Evolutionary conservation across 225 moss, liverwort and hornwort genomes (phyloP).

Genomic region (Lunularia cruciata): DNA sequence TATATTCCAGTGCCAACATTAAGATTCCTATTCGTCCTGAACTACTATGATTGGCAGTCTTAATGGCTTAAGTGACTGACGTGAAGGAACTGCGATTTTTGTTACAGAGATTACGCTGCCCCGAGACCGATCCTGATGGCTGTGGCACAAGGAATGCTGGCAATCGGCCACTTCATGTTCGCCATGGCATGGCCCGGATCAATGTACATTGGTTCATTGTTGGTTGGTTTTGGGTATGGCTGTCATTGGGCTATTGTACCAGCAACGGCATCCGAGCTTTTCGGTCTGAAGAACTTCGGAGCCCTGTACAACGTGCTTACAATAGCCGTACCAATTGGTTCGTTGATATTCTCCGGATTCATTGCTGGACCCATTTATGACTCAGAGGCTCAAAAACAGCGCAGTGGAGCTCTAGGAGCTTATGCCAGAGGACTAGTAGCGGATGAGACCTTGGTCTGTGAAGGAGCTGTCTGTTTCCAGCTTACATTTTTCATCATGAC

Average conservation of each 20-base stretch:
- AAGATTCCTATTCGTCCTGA: too few relatives aligned
- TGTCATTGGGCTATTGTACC: conserved; percentile 49
- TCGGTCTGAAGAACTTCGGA: conserved; percentile 49
- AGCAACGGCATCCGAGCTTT: conserved; percentile 51
- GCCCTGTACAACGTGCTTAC: conserved; percentile 51
- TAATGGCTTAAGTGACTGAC: not conserved
- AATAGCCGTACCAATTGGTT: conserved; percentile 38
- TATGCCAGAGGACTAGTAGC: not conserved
- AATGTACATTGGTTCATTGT: conserved; percentile 54
- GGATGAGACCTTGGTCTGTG: conserved; percentile 21
- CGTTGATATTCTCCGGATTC: conserved; percentile 43
- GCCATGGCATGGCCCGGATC: conserved; percentile 66
- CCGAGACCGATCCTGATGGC: conserved; percentile 79
- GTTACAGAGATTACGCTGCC: conserved; percentile 53
- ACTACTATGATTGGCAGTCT: too few relatives aligned
- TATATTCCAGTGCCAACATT: too few relatives aligned
- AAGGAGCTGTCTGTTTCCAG: conserved; percentile 43
- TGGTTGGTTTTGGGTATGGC: conserved; percentile 54
- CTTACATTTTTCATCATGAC: conserved; percentile 48
- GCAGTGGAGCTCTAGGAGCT: not conserved
- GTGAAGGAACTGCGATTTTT: not conserved
- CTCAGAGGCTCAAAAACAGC: conserved; percentile 40
- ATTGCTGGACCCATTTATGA: conserved; percentile 54
- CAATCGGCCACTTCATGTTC: conserved; percentile 64
- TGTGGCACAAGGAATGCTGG: conserved; percentile 68